phyloP scores from a whole-genome alignment of 129 eudicot species.

The Lactuca sativa region DNA sequence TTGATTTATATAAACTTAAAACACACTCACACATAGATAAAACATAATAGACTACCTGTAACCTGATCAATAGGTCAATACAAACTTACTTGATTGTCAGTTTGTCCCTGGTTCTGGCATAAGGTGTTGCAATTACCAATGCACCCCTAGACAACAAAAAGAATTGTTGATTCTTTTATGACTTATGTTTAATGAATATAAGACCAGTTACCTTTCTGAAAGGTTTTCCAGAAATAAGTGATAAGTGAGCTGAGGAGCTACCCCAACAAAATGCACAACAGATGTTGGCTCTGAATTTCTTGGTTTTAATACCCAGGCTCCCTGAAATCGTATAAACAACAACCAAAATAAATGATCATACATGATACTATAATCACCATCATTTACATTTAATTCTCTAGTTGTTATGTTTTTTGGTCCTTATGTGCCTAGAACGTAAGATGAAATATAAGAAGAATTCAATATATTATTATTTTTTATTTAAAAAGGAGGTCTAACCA shows the following conservation, averaged over 20 bases:
- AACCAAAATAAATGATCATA: constrained; percentile 1
- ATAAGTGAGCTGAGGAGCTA: constrained; percentile 96
- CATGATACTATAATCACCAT: no score
- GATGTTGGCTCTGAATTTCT: constrained; percentile 50
- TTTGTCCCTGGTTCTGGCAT: constrained; percentile 47
- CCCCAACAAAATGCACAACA: constrained; percentile 90
- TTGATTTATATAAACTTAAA: no score
- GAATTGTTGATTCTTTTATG: constrained; percentile 13
- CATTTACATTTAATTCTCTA: no score
- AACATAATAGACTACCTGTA: no score
- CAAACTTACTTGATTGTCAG: no score
- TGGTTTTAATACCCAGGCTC: constrained; percentile 93
- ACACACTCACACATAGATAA: no score
- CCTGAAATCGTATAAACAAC: constrained; percentile 48
- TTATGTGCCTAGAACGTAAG: constrained; percentile 57
- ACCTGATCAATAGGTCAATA: no score
- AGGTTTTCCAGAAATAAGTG: constrained; percentile 86
- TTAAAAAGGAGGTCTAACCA: constrained; percentile 30
- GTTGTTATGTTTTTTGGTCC: constrained; percentile 48
- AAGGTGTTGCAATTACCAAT: constrained; percentile 94
- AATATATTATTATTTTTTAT: constrained; percentile 3
- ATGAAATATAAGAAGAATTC: constrained; percentile 12
- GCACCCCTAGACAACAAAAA: constrained; percentile 56
- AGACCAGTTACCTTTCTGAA: constrained; percentile 63
- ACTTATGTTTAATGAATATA: not conserved